Evolutionary conservation across 2,329 filamentous ascomycete species (phyloP).

Genomic region (Fusarium torulosum): DNA sequence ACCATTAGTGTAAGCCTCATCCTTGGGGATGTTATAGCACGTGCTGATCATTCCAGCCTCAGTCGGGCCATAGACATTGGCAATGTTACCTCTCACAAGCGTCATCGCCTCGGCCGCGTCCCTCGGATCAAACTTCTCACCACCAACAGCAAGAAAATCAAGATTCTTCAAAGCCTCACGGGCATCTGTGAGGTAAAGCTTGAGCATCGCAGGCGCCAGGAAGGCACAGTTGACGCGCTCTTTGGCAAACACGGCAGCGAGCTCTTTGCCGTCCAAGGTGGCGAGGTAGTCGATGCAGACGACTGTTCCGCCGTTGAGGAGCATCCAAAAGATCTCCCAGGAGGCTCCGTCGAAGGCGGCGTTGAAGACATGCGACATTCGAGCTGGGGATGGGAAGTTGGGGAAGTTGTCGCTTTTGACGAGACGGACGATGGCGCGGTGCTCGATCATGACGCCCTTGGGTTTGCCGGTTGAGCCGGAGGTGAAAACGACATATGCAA

Average conservation of each 20-base stretch:
- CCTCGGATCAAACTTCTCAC: constrained; percentile 27
- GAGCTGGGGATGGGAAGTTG: background rate
- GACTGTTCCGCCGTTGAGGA: constrained; percentile 39
- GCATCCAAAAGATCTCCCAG: constrained; percentile 34
- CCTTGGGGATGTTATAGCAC: constrained; percentile 1
- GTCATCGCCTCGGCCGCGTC: constrained; percentile 8
- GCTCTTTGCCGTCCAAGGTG: constrained; percentile 18
- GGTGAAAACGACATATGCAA: constrained; percentile 60
- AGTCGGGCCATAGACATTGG: constrained; percentile 44
- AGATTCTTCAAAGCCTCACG: constrained; percentile 12
- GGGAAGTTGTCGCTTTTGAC: constrained; percentile 21
- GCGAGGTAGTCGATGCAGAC: constrained; percentile 39
- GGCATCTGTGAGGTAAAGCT: constrained; percentile 21
- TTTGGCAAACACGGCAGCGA: constrained; percentile 13
- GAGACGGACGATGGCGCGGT: constrained; percentile 33
- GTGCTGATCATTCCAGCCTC: constrained; percentile 43
- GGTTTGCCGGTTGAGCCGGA: constrained; percentile 64
- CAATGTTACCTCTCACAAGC: background rate
- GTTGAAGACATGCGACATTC: constrained; percentile 36
- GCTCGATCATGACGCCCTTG: constrained; percentile 60
- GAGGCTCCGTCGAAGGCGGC: constrained; percentile 40
- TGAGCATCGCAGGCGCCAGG: constrained; percentile 31
- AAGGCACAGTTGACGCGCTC: constrained; percentile 14
- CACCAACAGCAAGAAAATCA: constrained; percentile 24
- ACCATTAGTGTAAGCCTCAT: constrained; percentile 26